phyloP scores from a whole-genome alignment of 2,329 filamentous ascomycete species.

The Bipolaris victoriae region DNA sequence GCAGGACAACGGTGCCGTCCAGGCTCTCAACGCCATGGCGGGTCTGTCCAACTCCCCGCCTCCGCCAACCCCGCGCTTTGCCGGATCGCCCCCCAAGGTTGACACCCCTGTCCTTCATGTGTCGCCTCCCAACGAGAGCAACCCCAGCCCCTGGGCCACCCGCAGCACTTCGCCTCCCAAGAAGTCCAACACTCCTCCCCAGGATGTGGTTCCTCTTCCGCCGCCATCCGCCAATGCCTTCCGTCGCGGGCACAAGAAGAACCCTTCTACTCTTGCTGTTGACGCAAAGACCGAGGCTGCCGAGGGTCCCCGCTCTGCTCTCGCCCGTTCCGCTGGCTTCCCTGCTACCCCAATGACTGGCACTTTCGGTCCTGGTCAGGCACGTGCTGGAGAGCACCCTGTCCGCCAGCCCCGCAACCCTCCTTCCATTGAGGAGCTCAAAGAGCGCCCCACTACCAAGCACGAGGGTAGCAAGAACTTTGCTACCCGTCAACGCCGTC shows the following conservation, averaged over 20 bases:
- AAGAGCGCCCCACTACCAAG: constrained; percentile 86
- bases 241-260: constrained; percentile 93
- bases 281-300: constrained; percentile 62
- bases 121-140: constrained; percentile 72
- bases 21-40: constrained; percentile 23
- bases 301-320: constrained; percentile 74
- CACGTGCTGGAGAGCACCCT: constrained; percentile 91
- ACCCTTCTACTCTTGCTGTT: constrained; percentile 69
- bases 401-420: constrained; percentile 91
- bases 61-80: constrained; percentile 52
- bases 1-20: constrained; percentile 45
- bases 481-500: constrained; percentile 86
- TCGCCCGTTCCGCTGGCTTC: constrained; percentile 63
- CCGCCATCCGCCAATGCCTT: constrained; percentile 90
- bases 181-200: constrained; percentile 70
- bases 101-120: constrained; percentile 71
- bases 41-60: constrained; percentile 57
- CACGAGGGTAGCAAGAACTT: constrained; percentile 98
- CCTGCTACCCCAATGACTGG: constrained; percentile 81
- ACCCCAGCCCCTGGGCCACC: constrained; percentile 56
- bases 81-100: constrained; percentile 46
- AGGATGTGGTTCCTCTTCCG: constrained; percentile 75
- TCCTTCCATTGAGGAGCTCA: constrained; percentile 88
- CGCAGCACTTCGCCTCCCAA: constrained; percentile 71
- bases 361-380: constrained; percentile 90